Evolutionary conservation across 2,329 filamentous ascomycete species (phyloP).

Genomic region (Cladosporium velox): DNA sequence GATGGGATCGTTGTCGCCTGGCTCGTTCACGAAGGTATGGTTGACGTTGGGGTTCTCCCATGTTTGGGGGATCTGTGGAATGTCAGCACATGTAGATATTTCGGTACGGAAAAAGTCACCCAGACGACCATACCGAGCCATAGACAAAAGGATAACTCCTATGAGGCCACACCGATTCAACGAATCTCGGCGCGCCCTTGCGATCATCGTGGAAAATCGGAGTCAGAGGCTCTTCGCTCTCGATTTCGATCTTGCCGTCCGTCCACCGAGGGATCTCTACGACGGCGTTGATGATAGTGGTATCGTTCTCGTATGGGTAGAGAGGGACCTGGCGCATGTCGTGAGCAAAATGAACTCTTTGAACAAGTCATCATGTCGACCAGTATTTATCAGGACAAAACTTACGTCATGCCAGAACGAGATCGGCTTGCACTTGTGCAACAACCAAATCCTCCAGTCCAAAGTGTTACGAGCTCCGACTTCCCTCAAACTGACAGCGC

Average conservation of each 20-base stretch:
- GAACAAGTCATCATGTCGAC: no score
- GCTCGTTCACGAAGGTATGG: constrained; percentile 99
- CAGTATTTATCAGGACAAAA: background rate
- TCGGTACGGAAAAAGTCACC: no score
- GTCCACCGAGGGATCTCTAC: constrained; percentile 99
- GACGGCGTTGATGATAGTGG: constrained; percentile 89
- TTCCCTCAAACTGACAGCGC: constrained; percentile 76
- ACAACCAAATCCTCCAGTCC: constrained; percentile 95
- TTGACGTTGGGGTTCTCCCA: constrained; percentile 97
- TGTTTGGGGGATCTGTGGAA: constrained; percentile 80
- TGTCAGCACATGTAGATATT: background rate
- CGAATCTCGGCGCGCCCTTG: constrained; percentile 99
- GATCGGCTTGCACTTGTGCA: constrained; percentile 91
- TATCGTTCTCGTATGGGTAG: constrained; percentile 94
- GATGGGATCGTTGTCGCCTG: constrained; percentile 98
- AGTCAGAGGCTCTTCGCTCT: constrained; percentile 97
- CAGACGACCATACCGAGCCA: constrained; percentile 59
- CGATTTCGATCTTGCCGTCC: constrained; percentile 99
- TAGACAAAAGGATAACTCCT: constrained; percentile 99
- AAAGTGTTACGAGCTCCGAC: constrained; percentile 87
- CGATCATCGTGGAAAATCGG: constrained; percentile 99
- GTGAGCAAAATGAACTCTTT: background rate
- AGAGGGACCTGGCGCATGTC: constrained; percentile 59
- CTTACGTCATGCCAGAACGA: constrained; percentile 95
- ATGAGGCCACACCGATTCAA: constrained; percentile 99